A percentile compares a stretch with the other conserved stretches of the same genome.
Conservation (phyloP, 1,139 yeast genomes). For the Candida labiduridarum region DNA sequence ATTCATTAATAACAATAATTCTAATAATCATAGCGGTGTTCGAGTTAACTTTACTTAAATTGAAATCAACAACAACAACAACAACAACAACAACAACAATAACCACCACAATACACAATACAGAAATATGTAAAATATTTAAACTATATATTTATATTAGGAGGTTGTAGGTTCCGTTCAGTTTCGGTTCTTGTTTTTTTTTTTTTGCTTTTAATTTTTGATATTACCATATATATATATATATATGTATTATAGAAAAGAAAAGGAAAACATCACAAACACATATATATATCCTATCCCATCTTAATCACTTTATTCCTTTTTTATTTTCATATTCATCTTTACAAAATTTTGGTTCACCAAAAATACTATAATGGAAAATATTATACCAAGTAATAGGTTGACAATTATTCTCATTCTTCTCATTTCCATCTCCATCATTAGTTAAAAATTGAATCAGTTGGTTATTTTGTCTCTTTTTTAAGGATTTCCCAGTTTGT, state of each 20-base stretch:
- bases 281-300: neutral
- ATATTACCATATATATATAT: too few relatives aligned
- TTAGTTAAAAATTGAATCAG: constrained; percentile 8
- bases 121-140: neutral
- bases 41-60: neutral
- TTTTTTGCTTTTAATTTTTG: too few relatives aligned
- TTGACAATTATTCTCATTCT: constrained; percentile 33
- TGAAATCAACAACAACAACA: neutral
- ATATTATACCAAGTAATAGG: constrained; percentile 54
- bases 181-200: too few relatives aligned
- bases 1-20: neutral
- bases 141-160: neutral
- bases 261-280: neutral
- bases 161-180: too few relatives aligned
- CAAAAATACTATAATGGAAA: constrained; percentile 51
- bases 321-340: constrained; percentile 6
- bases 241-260: constrained; percentile 1
- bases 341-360: constrained; percentile 46
- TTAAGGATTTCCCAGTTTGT: constrained; percentile 7
- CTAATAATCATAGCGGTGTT: neutral
- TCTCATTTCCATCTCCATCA: neutral
- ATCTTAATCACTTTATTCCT: neutral
- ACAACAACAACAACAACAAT: too few relatives aligned
- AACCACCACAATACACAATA: neutral
- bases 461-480: constrained; percentile 4